A percentile compares a stretch with the other conserved stretches of the same genome.
These are phyloP conservation scores for Melanomma pulvis-pyrius DNA, from an alignment of 495 filamentous ascomycete genomes.

Conservation along the genomic window DNA sequence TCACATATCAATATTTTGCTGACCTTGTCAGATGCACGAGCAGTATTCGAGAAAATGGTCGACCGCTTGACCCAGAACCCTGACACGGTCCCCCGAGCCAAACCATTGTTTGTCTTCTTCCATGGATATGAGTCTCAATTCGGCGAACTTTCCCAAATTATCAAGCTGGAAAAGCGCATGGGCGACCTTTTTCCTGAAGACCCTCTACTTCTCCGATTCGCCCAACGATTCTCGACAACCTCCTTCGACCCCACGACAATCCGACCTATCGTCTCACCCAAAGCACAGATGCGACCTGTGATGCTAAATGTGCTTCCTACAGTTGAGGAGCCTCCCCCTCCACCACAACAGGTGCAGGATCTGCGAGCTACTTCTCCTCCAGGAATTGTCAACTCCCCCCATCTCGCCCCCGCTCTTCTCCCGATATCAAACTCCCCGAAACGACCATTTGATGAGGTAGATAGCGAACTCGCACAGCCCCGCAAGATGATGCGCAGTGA, in stretches of 20 bases:
- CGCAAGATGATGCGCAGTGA: constrained; percentile 81
- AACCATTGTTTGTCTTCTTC: constrained; percentile 83
- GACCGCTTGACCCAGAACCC: constrained; percentile 73
- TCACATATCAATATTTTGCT: constrained; percentile 13
- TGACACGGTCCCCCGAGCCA: constrained; percentile 71
- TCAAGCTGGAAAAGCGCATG: constrained; percentile 91
- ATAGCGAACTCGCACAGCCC: constrained; percentile 65
- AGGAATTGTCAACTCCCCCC: constrained; percentile 47
- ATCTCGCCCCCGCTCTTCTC: constrained; percentile 57
- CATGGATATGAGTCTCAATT: constrained; percentile 94
- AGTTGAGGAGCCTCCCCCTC: constrained; percentile 47
- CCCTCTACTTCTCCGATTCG: constrained; percentile 72
- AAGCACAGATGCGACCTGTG: constrained; percentile 72
- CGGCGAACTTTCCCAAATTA: constrained; percentile 85
- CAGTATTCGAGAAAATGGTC: constrained; percentile 91
- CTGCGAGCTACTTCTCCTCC: constrained; percentile 8
- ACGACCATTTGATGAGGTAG: constrained; percentile 70
- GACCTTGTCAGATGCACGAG: constrained; percentile 72
- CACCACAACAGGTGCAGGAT: constrained; percentile 6
- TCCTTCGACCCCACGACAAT: constrained; percentile 75
- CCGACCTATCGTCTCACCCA: constrained; percentile 79
- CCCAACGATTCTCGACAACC: constrained; percentile 68
- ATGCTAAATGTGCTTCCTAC: constrained; percentile 48
- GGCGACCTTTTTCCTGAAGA: constrained; percentile 87
- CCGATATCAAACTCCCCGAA: constrained; percentile 71